Percentiles rank a stretch among this genome's conserved stretches.
These are phyloP conservation scores for Colletotrichum tofieldiae DNA, from an alignment of 2,329 filamentous ascomycete genomes.

Conservation along the genomic window DNA sequence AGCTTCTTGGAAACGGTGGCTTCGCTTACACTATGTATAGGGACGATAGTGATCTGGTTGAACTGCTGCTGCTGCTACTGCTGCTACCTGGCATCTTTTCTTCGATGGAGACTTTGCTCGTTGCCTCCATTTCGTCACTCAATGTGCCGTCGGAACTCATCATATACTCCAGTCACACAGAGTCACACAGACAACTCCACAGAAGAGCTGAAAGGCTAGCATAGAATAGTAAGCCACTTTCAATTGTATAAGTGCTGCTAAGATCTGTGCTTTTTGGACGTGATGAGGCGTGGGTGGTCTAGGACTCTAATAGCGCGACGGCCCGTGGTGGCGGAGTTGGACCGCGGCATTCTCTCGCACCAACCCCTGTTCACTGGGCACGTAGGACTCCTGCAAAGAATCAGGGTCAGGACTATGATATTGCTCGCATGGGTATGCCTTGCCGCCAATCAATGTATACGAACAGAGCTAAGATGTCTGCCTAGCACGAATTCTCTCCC, in stretches of 20 bases:
- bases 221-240: neutral
- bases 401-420: slow-evolving; percentile 9
- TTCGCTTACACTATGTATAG: neutral
- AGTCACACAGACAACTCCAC: no score
- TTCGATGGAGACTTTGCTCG: neutral
- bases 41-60: neutral
- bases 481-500: neutral
- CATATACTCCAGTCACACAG: neutral
- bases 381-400: slow-evolving; percentile 29
- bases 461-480: neutral
- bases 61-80: neutral
- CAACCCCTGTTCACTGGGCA: neutral
- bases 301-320: slow-evolving; percentile 23
- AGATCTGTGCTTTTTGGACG: neutral
- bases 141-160: slow-evolving; percentile 5
- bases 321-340: slow-evolving; percentile 19
- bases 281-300: neutral
- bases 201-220: neutral
- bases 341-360: neutral
- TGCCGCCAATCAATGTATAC: neutral
- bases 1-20: neutral
- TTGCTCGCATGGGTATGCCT: neutral
- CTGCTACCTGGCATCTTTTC: neutral
- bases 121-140: neutral
- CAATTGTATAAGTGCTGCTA: neutral